phyloP scores from a whole-genome alignment of 148 eudicot species.

The Cornus florida region DNA sequence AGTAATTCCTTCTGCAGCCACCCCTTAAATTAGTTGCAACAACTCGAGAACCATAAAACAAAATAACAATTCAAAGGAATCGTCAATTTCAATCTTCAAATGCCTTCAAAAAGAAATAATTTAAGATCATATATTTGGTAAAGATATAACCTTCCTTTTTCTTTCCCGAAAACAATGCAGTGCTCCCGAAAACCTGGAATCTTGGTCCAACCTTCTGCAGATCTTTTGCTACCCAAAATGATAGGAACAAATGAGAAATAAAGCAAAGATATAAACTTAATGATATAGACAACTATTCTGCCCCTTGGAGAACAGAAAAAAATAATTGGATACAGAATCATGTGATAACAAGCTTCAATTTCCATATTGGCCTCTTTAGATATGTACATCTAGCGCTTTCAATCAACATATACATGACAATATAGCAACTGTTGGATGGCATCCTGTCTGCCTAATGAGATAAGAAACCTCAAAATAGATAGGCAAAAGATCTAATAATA shows the following conservation, averaged over 20 bases:
- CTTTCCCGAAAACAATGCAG: slow-evolving; percentile 19
- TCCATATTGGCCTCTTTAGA: neutral
- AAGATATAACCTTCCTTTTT: slow-evolving; percentile 2
- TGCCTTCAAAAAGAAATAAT: neutral
- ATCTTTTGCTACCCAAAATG: slow-evolving; percentile 13
- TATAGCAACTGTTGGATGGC: neutral
- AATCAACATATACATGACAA: too few species aligned
- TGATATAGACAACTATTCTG: neutral
- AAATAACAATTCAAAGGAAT: neutral
- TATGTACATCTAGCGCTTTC: neutral
- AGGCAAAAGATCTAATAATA: too few species aligned
- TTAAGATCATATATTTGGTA: neutral
- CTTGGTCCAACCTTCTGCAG: slow-evolving; percentile 30
- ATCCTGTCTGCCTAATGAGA: too few species aligned
- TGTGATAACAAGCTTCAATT: neutral
- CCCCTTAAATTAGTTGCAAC: too few species aligned
- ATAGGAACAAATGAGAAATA: neutral
- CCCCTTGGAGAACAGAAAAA: too few species aligned
- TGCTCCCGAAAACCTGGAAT: slow-evolving; percentile 14
- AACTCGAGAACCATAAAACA: neutral
- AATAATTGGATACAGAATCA: neutral
- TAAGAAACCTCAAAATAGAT: too few species aligned
- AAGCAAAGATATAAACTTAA: neutral
- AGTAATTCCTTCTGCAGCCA: too few species aligned
- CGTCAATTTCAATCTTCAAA: neutral